Evolutionary conservation across 139 green algal species (phyloP).

Genomic region (Tetraselmis striata): DNA sequence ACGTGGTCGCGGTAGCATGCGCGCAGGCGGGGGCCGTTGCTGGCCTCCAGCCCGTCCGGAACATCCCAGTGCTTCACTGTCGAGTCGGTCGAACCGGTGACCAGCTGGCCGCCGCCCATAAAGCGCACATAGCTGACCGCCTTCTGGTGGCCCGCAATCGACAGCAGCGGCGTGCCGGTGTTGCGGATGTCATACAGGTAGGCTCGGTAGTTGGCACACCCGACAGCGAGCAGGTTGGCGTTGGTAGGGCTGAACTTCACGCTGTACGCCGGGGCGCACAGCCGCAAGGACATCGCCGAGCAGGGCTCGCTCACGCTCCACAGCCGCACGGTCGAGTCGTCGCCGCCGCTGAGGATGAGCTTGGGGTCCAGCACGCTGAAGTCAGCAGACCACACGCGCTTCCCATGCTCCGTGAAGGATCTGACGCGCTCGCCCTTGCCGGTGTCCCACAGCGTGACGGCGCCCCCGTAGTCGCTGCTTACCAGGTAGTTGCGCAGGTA

Average conservation of each 20-base stretch:
- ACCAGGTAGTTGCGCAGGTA: conserved; percentile 70
- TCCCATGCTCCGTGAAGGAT: conserved; percentile 58
- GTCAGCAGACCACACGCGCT: conserved; percentile 66
- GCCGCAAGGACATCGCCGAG: not conserved
- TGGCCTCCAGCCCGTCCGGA: conserved; percentile 1
- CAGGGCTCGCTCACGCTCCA: conserved; percentile 52
- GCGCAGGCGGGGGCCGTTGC: not conserved
- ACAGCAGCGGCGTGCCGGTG: conserved; percentile 28
- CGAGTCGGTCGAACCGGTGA: conserved; percentile 65
- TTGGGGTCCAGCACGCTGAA: conserved; percentile 60
- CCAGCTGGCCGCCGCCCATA: conserved; percentile 36
- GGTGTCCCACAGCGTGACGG: conserved; percentile 62
- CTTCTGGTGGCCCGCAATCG: conserved; percentile 47
- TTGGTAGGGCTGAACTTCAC: conserved; percentile 54
- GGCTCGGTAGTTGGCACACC: conserved; percentile 61
- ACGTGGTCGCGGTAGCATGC: conserved; percentile 45
- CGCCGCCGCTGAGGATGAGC: conserved; percentile 37
- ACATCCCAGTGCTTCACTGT: conserved; percentile 40
- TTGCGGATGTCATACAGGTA: conserved; percentile 65
- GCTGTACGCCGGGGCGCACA: conserved; percentile 43
- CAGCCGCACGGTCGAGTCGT: conserved; percentile 42
- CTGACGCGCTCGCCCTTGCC: conserved; percentile 14
- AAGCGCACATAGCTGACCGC: conserved; percentile 74
- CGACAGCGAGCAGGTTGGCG: conserved; percentile 57
- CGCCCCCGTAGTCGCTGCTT: conserved; percentile 55